Conservation (phyloP, 495 filamentous ascomycete genomes). For the Chaetomium tenue region DNA sequence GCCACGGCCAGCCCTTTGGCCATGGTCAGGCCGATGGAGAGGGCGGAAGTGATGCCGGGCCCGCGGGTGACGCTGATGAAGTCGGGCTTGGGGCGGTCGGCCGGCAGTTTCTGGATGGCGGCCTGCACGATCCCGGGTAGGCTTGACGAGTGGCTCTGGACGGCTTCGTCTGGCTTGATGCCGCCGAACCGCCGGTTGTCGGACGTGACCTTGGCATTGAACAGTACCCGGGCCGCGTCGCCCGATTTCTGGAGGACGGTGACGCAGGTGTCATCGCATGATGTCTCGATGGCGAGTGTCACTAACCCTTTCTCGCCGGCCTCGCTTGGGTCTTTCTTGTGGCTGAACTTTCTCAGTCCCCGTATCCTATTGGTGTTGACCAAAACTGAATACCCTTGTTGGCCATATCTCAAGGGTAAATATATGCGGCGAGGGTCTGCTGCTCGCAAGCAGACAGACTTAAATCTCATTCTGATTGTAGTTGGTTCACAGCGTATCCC, state of each 20-base stretch:
- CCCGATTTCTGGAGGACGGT: conserved; percentile 66
- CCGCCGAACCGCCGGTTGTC: conserved; percentile 69
- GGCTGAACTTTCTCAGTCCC: too few relatives aligned
- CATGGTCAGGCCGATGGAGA: conserved; percentile 73
- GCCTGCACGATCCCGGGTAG: conserved; percentile 64
- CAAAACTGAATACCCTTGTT: too few relatives aligned
- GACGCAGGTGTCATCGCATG: conserved; percentile 96
- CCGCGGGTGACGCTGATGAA: conserved; percentile 85
- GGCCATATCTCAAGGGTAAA: too few relatives aligned
- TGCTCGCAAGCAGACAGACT: neutral
- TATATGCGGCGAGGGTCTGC: neutral
- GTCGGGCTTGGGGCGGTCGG: conserved; percentile 59
- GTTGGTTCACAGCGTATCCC: neutral
- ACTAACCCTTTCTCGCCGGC: conserved; percentile 27
- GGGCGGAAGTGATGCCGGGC: conserved; percentile 77
- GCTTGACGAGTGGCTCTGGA: conserved; percentile 67
- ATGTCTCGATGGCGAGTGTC: conserved; percentile 89
- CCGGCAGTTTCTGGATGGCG: conserved; percentile 53
- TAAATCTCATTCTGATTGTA: conserved; percentile 1
- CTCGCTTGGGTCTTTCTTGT: too few relatives aligned
- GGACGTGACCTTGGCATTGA: conserved; percentile 78
- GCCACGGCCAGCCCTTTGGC: conserved; percentile 86
- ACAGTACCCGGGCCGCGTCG: conserved; percentile 59
- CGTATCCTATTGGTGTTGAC: too few relatives aligned
- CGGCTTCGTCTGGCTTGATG: conserved; percentile 71